Base-by-base conservation (phyloP, 345 rosid species). In the Brassica incana region DNA sequence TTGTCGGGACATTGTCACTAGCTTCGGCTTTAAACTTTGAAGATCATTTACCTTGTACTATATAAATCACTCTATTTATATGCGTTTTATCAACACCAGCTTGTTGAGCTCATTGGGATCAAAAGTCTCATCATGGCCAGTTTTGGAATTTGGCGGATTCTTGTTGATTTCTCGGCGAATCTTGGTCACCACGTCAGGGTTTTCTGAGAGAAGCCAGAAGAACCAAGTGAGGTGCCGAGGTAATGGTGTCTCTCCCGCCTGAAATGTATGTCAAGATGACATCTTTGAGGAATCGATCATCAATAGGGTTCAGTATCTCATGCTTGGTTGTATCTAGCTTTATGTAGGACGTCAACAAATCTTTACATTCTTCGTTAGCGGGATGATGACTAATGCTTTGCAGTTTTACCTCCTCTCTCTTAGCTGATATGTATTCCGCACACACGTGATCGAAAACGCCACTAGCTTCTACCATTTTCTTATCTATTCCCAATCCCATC, bases 211-310 rank as follows among this genome's bases (percentile, higher is more conserved):
- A n/a, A 20, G 30, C 63, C 32, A 59, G 5, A 9, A 23, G 5
- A 23, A 59, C 30, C 30, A 59, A 1, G 94, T 87, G 10, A 90
- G 71, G 25, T 14, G 77, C 87, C 0, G 89, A 82, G 4, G 89
- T 85, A 8, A 86, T 82, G 29, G 86, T 85, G 86, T 88, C 91
- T 4, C 90, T 85, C 16, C 90, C 94, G 0, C 87, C 94, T 18
- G 85, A 48, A 2, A 90, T 74, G 80, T 84, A 85, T 72, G 87
- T 77, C 56, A 87, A 66, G 14, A 90, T 87, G 8, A 88, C 82
- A 72, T 88, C 90, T 27, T 85, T 72, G 11, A 87, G 85, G 68
- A 81, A 89, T 59, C 69, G 80, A 8, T 87, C 88, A 25, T 85
- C 86, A 32, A 60, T 14, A 3, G 52, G 65, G 38, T 80, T 71